Evolutionary conservation across 139 green algal genomes (phyloP).

Genomic region (Monoraphidium neglectum): DNA sequence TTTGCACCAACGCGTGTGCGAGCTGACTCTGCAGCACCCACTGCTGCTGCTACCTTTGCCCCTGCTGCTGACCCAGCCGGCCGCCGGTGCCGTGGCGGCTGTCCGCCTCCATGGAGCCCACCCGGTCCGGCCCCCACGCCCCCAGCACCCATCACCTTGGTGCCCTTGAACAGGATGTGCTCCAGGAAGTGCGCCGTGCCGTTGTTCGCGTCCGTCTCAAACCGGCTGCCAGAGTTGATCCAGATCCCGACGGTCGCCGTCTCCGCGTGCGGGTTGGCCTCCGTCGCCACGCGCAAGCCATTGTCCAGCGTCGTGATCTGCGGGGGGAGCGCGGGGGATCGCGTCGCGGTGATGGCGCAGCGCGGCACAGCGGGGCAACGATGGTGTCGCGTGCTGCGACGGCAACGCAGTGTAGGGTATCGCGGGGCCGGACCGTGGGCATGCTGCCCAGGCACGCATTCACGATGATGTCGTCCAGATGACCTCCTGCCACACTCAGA

Average conservation of each 20-base stretch:
- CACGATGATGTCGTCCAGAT: not conserved
- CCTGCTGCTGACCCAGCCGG: too few relatives aligned
- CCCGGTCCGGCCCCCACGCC: too few relatives aligned
- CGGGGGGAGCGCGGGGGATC: not conserved
- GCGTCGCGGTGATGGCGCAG: not conserved
- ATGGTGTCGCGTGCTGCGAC: not conserved
- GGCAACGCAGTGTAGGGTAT: not conserved
- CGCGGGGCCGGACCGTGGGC: not conserved
- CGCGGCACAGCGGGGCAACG: not conserved
- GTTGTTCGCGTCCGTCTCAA: conserved; percentile 92
- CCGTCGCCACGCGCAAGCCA: conserved; percentile 92
- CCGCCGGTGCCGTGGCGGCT: too few relatives aligned
- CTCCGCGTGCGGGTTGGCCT: conserved; percentile 81
- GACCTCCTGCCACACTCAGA: not conserved
- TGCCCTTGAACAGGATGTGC: conserved; percentile 99
- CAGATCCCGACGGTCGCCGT: conserved; percentile 96
- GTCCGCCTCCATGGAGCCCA: too few relatives aligned
- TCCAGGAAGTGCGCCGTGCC: conserved; percentile 98
- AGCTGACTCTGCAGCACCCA: too few relatives aligned
- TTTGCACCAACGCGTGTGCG: too few relatives aligned
- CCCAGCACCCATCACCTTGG: conserved; percentile 62
- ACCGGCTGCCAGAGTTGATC: conserved; percentile 97
- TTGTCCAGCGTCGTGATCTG: conserved; percentile 93
- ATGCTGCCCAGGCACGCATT: not conserved
- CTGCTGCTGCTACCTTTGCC: too few relatives aligned